These are phyloP conservation scores for Paecilomyces formosus DNA, from an alignment of 2,329 filamentous ascomycete genomes.

Conservation along the genomic window DNA sequence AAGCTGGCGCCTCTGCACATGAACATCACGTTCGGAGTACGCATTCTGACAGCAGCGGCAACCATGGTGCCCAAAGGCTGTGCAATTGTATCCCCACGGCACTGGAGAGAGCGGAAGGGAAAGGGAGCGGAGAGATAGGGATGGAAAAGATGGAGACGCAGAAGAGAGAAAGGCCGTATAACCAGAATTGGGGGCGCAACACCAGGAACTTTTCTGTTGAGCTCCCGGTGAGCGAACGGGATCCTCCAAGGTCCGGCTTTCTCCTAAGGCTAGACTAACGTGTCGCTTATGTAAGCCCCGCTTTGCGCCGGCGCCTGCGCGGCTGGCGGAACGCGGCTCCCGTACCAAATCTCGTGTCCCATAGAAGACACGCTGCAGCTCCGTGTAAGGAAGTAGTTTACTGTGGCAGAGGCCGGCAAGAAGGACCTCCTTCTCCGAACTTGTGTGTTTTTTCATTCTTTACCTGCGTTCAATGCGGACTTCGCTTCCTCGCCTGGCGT, in stretches of 20 bases:
- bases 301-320: conserved; percentile 5
- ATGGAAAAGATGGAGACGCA: conserved; percentile 13
- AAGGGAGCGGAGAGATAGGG: conserved; percentile 11
- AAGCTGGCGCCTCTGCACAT: conserved; percentile 36
- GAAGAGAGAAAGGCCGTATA: conserved; percentile 15
- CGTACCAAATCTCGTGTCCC: conserved; percentile 8
- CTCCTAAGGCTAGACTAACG: conserved; percentile 15
- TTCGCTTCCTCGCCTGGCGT: conserved; percentile 13
- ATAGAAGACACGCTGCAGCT: conserved; percentile 10
- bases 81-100: conserved; percentile 7
- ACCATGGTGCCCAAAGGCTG: conserved; percentile 44
- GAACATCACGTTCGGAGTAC: conserved; percentile 36
- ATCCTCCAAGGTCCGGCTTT: conserved; percentile 16
- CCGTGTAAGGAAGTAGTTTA: background rate
- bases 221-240: conserved; percentile 32
- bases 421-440: conserved; percentile 7
- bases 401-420: background rate
- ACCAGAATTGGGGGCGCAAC: conserved; percentile 21
- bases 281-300: background rate
- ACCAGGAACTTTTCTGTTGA: conserved; percentile 35
- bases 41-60: conserved; percentile 42
- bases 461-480: conserved; percentile 20
- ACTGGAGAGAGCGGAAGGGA: conserved; percentile 6
- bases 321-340: conserved; percentile 10
- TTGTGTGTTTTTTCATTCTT: conserved; percentile 9